Evolutionary conservation across 2,329 filamentous ascomycete genomes (phyloP).

Genomic region (Fusarium illudens): DNA sequence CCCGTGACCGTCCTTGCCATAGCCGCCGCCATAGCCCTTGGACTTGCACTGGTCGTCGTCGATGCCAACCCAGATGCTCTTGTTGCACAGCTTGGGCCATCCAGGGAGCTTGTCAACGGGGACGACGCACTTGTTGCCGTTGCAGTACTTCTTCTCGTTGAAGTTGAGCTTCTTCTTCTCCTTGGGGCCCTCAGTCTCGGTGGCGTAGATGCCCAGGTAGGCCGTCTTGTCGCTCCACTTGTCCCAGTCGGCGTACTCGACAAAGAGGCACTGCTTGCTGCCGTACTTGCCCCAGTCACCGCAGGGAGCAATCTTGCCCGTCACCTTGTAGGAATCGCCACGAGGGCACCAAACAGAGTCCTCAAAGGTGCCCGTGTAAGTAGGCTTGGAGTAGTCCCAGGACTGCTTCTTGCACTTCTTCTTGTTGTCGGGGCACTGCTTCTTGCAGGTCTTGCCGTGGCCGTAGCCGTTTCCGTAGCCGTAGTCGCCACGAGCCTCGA

Average conservation of each 20-base stretch:
- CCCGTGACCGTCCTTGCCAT: background rate
- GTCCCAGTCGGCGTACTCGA: slow-evolving; percentile 26
- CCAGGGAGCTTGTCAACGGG: slow-evolving; percentile 29
- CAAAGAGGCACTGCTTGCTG: slow-evolving; percentile 24
- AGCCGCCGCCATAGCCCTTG: background rate
- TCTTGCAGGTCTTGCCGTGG: slow-evolving; percentile 22
- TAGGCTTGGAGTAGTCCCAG: slow-evolving; percentile 19
- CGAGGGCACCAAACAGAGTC: slow-evolving; percentile 14
- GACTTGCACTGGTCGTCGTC: slow-evolving; percentile 31
- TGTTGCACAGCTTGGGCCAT: slow-evolving; percentile 23
- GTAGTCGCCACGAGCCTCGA: slow-evolving; percentile 17
- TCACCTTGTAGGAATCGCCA: slow-evolving; percentile 29
- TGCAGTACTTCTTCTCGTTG: slow-evolving; percentile 22
- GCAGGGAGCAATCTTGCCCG: slow-evolving; percentile 16
- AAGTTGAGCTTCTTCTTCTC: slow-evolving; percentile 28
- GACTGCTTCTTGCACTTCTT: slow-evolving; percentile 29
- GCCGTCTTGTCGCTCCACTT: slow-evolving; percentile 20
- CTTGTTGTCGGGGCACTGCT: slow-evolving; percentile 29
- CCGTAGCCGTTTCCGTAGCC: slow-evolving; percentile 4
- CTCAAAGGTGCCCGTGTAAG: slow-evolving; percentile 10
- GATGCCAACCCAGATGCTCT: slow-evolving; percentile 26
- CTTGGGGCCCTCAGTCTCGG: slow-evolving; percentile 2
- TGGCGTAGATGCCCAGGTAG: slow-evolving; percentile 29
- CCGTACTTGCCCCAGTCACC: slow-evolving; percentile 5
- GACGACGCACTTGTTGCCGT: slow-evolving; percentile 26